Evolutionary conservation across 2,329 filamentous ascomycete species (phyloP).

Genomic region (Cladosporium sphaerospermum): DNA sequence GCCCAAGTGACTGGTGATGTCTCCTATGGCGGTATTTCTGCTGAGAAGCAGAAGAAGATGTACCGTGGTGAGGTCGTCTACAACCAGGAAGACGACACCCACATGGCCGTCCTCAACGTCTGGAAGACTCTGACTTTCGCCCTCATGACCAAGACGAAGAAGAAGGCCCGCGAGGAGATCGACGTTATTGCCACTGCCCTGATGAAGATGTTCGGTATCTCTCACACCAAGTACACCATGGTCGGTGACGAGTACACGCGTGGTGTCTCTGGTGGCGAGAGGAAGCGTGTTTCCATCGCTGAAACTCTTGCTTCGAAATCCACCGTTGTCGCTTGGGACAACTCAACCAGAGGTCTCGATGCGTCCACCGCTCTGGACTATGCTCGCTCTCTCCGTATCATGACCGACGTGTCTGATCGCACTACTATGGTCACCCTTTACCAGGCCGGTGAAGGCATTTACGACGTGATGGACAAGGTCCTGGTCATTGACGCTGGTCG

Average conservation of each 20-base stretch:
- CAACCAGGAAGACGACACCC: slow-evolving; percentile 69
- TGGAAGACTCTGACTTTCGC: slow-evolving; percentile 74
- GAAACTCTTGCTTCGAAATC: slow-evolving; percentile 70
- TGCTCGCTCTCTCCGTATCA: slow-evolving; percentile 67
- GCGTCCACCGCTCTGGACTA: slow-evolving; percentile 74
- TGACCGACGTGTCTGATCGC: slow-evolving; percentile 69
- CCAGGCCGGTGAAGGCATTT: slow-evolving; percentile 64
- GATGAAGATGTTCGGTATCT: slow-evolving; percentile 72
- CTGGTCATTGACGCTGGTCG: slow-evolving; percentile 68
- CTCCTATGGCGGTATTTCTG: slow-evolving; percentile 64
- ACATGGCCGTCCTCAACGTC: slow-evolving; percentile 68
- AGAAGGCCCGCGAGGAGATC: slow-evolving; percentile 57
- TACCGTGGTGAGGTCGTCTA: slow-evolving; percentile 74
- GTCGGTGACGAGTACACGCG: slow-evolving; percentile 69
- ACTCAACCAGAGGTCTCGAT: slow-evolving; percentile 73
- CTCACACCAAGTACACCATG: slow-evolving; percentile 65
- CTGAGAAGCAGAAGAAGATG: slow-evolving; percentile 59
- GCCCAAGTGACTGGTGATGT: slow-evolving; percentile 63
- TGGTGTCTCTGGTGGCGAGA: slow-evolving; percentile 72
- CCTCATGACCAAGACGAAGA: slow-evolving; percentile 67
- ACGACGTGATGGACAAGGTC: slow-evolving; percentile 73
- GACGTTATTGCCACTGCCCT: slow-evolving; percentile 64
- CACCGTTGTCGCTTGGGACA: slow-evolving; percentile 72
- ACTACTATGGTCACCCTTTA: slow-evolving; percentile 67
- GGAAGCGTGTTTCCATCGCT: slow-evolving; percentile 73